Conservation (phyloP, 1,284 basidiomycete genomes). For the Athelia sp. region DNA sequence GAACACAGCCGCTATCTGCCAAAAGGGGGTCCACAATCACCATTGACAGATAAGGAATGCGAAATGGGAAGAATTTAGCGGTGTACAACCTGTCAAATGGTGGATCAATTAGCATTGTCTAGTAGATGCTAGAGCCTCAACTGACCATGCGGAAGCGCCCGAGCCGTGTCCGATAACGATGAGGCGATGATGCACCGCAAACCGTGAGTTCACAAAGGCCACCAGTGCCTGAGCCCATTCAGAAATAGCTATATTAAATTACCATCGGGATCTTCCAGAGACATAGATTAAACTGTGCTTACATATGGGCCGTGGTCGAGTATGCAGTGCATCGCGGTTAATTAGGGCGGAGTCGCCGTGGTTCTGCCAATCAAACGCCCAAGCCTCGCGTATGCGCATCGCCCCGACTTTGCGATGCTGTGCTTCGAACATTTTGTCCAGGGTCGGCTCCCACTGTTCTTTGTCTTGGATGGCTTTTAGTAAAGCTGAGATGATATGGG, state of each 20-base stretch:
- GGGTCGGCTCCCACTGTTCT: slow-evolving; percentile 23
- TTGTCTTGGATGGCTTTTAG: slow-evolving; percentile 13
- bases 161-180: slow-evolving; percentile 20
- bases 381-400: slow-evolving; percentile 21
- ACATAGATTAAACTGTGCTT: slow-evolving; percentile 2
- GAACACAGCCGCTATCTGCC: slow-evolving; percentile 4
- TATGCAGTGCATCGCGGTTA: slow-evolving; percentile 13
- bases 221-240: slow-evolving; percentile 13
- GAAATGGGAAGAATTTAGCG: slow-evolving; percentile 2
- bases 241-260: slow-evolving; percentile 8
- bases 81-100: slow-evolving; percentile 4
- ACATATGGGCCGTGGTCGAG: slow-evolving; percentile 10
- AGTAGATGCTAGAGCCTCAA: neutral
- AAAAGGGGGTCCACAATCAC: slow-evolving; percentile 7
- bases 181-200: slow-evolving; percentile 11
- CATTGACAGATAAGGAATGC: slow-evolving; percentile 3
- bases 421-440: slow-evolving; percentile 13
- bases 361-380: slow-evolving; percentile 24
- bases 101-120: neutral
- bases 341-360: slow-evolving; percentile 20
- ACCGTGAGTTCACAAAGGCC: slow-evolving; percentile 9
- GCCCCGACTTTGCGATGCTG: neutral
- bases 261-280: neutral
- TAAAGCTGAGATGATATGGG: neutral
- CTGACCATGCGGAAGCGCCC: slow-evolving; percentile 17